phyloP scores from a whole-genome alignment of 2,329 filamentous ascomycete species.

The Leptographium flavum region DNA sequence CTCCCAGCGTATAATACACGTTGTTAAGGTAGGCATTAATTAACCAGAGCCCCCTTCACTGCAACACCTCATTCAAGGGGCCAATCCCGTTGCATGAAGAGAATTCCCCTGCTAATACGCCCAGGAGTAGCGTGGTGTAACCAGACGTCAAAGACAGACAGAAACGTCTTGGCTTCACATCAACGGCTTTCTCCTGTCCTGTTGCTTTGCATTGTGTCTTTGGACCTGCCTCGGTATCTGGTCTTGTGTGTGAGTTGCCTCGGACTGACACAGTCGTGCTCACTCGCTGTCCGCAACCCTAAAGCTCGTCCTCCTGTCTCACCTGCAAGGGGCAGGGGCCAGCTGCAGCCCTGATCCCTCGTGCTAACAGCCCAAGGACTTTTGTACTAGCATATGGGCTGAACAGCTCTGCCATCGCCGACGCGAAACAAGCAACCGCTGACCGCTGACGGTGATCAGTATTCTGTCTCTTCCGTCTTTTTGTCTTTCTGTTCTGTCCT shows the following conservation, averaged over 20 bases:
- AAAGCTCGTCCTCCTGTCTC: neutral
- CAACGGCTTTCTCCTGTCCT: neutral
- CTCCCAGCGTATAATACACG: too few relatives aligned
- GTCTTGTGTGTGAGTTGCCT: conserved; percentile 1
- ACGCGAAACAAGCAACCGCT: neutral
- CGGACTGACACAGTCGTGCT: neutral
- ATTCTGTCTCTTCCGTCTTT: too few relatives aligned
- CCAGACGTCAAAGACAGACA: neutral
- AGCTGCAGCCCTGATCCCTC: neutral
- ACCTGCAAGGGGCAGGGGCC: neutral
- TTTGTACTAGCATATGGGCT: neutral
- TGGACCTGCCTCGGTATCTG: too few relatives aligned
- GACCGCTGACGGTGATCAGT: neutral
- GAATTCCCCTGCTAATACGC: conserved; percentile 4
- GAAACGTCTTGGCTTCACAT: neutral
- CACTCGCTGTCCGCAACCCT: neutral
- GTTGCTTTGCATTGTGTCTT: neutral
- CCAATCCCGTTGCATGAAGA: neutral
- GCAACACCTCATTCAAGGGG: neutral
- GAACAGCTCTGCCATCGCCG: neutral
- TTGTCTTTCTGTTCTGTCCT: too few relatives aligned
- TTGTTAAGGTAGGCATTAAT: too few relatives aligned
- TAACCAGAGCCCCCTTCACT: too few relatives aligned
- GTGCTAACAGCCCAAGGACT: neutral
- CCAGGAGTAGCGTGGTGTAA: neutral